A percentile compares a stretch with the other conserved stretches of the same genome.
Evolutionary conservation across 2,329 filamentous ascomycete species (phyloP).

Genomic region (Ceratocystis alfenasii): DNA sequence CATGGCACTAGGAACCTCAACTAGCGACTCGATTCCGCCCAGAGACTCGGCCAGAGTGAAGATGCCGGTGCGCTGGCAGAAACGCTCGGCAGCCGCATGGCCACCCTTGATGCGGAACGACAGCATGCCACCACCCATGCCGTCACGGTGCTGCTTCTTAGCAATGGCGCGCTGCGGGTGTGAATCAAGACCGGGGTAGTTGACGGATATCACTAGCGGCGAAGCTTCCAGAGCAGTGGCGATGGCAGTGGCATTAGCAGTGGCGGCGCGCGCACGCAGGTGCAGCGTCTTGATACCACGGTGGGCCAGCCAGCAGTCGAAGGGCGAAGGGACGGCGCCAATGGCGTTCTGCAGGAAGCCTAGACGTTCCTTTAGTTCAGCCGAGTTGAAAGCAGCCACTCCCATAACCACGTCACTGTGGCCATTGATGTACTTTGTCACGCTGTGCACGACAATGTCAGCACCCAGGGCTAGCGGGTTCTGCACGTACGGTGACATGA

Average conservation of each 20-base stretch:
- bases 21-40: slow-evolving; percentile 81
- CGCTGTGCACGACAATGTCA: slow-evolving; percentile 91
- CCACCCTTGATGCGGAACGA: slow-evolving; percentile 89
- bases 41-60: slow-evolving; percentile 90
- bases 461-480: slow-evolving; percentile 91
- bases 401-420: slow-evolving; percentile 97
- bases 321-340: slow-evolving; percentile 83
- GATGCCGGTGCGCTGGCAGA: slow-evolving; percentile 80
- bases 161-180: slow-evolving; percentile 81
- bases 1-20: slow-evolving; percentile 91
- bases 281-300: slow-evolving; percentile 94
- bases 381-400: slow-evolving; percentile 85
- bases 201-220: slow-evolving; percentile 73
- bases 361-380: slow-evolving; percentile 62
- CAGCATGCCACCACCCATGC: slow-evolving; percentile 93
- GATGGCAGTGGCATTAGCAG: slow-evolving; percentile 65
- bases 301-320: slow-evolving; percentile 97
- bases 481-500: slow-evolving; percentile 91
- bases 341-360: slow-evolving; percentile 95
- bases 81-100: slow-evolving; percentile 71
- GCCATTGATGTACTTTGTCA: slow-evolving; percentile 99
- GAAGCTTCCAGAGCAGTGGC: slow-evolving; percentile 67
- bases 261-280: slow-evolving; percentile 76
- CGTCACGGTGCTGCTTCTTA: slow-evolving; percentile 80
- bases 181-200: slow-evolving; percentile 84